Percentiles rank a stretch among this genome's conserved stretches.
Evolutionary conservation across 257 asterid genomes (phyloP).

Genomic region (Solanum dulcamara): DNA sequence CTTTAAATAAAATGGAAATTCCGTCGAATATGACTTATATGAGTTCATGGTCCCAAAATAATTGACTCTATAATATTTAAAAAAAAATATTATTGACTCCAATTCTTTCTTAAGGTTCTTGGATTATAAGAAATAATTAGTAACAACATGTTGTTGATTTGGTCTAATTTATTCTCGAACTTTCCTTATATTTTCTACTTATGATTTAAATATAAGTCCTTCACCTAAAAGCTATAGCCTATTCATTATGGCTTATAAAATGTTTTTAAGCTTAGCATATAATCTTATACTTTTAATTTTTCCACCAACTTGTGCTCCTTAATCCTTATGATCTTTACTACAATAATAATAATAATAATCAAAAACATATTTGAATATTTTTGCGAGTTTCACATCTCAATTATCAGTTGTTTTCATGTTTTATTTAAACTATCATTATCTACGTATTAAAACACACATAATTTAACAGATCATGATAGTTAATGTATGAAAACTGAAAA

Average conservation of each 20-base stretch:
- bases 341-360: not conserved
- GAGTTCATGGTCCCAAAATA: not conserved
- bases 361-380: not conserved
- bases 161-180: not conserved
- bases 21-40: not conserved
- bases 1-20: not conserved
- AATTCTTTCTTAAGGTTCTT: not conserved
- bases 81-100: not conserved
- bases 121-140: not conserved
- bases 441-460: not conserved
- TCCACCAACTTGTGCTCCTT: not conserved
- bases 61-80: not conserved
- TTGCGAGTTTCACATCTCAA: not conserved
- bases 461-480: not conserved
- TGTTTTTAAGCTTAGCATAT: not conserved
- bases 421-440: fast-evolving
- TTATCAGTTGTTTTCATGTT: too few relatives aligned
- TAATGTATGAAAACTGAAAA: not conserved
- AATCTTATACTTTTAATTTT: not conserved
- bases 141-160: not conserved
- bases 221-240: not conserved
- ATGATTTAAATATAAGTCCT: not conserved
- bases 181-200: not conserved
- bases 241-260: not conserved
- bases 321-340: not conserved